These are phyloP conservation scores for Nidula niveotomentosa DNA, from an alignment of 1,284 basidiomycete genomes.

Conservation along the genomic window DNA sequence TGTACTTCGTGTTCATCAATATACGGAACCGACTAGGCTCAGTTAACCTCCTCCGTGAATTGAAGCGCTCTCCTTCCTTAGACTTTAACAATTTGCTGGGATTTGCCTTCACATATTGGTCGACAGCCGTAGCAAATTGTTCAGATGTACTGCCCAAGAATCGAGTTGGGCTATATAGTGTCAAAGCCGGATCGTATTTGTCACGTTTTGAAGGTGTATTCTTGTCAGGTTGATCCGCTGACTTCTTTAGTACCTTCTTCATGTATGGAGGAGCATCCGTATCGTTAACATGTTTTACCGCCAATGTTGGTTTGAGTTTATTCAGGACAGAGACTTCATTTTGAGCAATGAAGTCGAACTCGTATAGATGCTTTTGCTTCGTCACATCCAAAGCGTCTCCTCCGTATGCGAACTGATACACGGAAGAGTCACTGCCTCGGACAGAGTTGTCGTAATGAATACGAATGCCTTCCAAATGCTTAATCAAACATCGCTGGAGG, in stretches of 20 bases:
- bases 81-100: constrained; percentile 72
- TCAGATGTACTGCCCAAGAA: constrained; percentile 94
- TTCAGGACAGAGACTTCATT: constrained; percentile 85
- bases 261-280: constrained; percentile 76
- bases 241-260: constrained; percentile 88
- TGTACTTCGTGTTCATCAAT: constrained; percentile 89
- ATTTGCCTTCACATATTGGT: constrained; percentile 82
- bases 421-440: constrained; percentile 89
- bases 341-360: constrained; percentile 93
- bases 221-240: constrained; percentile 47
- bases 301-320: constrained; percentile 66
- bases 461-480: constrained; percentile 95
- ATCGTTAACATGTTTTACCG: constrained; percentile 60
- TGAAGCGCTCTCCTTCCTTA: constrained; percentile 41
- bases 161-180: constrained; percentile 77
- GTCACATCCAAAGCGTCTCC: constrained; percentile 98
- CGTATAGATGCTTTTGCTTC: constrained; percentile 87
- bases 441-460: constrained; percentile 99
- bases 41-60: constrained; percentile 48
- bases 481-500: constrained; percentile 97
- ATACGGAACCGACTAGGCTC: constrained; percentile 67
- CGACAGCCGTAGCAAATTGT: constrained; percentile 83
- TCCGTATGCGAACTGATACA: constrained; percentile 98
- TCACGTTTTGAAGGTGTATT: constrained; percentile 44
- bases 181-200: constrained; percentile 72